These are phyloP conservation scores for Hymenoscyphus salicellus DNA, from an alignment of 2,329 filamentous ascomycete genomes.

Conservation along the genomic window DNA sequence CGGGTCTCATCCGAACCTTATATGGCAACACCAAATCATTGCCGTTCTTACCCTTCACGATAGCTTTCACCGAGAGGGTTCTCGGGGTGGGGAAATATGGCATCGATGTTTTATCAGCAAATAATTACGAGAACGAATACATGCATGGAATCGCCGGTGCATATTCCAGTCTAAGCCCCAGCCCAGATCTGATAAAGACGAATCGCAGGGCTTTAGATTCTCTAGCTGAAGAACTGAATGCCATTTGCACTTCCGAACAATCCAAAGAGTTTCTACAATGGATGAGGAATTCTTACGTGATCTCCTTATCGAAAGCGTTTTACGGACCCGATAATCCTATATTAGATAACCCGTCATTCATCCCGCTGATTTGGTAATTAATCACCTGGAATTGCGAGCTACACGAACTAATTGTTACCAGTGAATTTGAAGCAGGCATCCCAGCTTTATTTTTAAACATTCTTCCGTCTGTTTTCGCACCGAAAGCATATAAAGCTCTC, in stretches of 20 bases:
- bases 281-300: constrained; percentile 15
- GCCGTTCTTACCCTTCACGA: constrained; percentile 4
- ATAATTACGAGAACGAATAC: not conserved
- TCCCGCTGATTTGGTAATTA: constrained; percentile 40
- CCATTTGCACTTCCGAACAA: not conserved
- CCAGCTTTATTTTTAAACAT: constrained; percentile 32
- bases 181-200: not conserved
- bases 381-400: not conserved
- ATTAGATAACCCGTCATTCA: constrained; percentile 33
- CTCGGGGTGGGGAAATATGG: not conserved
- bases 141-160: not conserved
- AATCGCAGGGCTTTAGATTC: not conserved
- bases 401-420: not conserved
- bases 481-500: constrained; percentile 36
- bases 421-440: constrained; percentile 32
- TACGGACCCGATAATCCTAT: constrained; percentile 46
- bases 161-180: not conserved
- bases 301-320: constrained; percentile 39
- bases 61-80: not conserved
- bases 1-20: constrained; percentile 40
- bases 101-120: not conserved
- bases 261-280: constrained; percentile 3
- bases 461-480: constrained; percentile 36
- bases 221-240: not conserved
- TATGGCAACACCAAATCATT: constrained; percentile 32